Base-by-base conservation (phyloP, 2,329 filamentous ascomycete genomes). In the Aspergillus ustus region DNA sequence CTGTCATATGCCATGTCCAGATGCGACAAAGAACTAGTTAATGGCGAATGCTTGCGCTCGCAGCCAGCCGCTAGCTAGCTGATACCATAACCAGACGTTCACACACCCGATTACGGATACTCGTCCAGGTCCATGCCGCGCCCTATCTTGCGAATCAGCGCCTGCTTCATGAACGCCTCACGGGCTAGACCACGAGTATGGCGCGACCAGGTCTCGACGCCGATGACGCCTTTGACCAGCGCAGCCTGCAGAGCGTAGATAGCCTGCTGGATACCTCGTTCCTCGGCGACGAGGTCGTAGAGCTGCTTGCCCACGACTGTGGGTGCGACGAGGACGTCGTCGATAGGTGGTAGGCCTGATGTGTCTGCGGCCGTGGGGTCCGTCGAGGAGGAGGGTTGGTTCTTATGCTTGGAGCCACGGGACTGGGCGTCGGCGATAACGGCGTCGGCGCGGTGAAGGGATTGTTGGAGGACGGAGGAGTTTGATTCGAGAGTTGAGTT, bases 251-350 rank as follows among this genome's bases (percentile, higher is more conserved):
- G 71, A 17, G 78, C 89, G 72, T 95, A 96, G 65, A 98, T 87
- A 2, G 92, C 91, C 74, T 97, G 94, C 34, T 90, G 90, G 52
- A 96, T 85, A 2, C 91, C 93, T 67, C 90, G 85, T 78, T 97
- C 94, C 73, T 99, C 95, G 1, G 93, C 92, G 29, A 93, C 91
- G 2, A 96, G 82, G 52, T 89, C 88, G 77, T 98, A 99, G 22
- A 99, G 81, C 81, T 99, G 95, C 67, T 94, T 93, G 0, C 91
- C 92, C 4, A 97, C 95, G 1, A 97, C 90, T 0, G 92, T 97
- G 0, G 94, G 93, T 3, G 93, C 92, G n/a, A 97, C 92, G 2
- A 99, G 83, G 37, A 98, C 84, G 63, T 96, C 93, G 74, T 99
- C 95, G 52, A 98, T 90, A 52, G 89, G 87, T 0, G 93, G 93